Percentiles rank a stretch among this genome's conserved stretches.
Conservation (phyloP, 2,329 filamentous ascomycete species). For the Aspergillus sp. region DNA sequence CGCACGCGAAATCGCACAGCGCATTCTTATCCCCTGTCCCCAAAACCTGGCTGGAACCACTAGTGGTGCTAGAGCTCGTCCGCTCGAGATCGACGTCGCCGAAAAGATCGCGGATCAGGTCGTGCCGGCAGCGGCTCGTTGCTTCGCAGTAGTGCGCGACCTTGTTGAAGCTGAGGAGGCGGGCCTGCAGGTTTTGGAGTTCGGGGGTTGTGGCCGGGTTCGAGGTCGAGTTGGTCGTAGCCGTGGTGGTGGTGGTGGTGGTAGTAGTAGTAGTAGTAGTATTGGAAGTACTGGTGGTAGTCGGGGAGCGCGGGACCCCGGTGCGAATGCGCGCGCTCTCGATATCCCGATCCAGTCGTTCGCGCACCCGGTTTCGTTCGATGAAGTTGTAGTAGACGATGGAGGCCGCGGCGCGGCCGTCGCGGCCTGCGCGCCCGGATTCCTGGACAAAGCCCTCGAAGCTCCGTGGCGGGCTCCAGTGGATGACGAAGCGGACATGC, state of each 20-base stretch:
- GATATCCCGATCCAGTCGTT: constrained; percentile 40
- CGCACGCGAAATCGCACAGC: not conserved
- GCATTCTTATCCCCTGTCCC: too few relatives aligned
- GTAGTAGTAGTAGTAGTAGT: too few relatives aligned
- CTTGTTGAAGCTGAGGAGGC: not conserved
- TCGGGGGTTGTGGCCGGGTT: too few relatives aligned
- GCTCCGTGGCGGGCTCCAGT: constrained; percentile 88
- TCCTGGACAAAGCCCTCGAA: constrained; percentile 97
- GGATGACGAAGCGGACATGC: constrained; percentile 85
- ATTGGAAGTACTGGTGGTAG: too few relatives aligned
- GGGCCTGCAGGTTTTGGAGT: not conserved
- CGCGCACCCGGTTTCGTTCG: constrained; percentile 65
- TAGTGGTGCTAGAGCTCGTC: not conserved
- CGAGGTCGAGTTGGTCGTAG: too few relatives aligned
- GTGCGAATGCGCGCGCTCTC: constrained; percentile 26
- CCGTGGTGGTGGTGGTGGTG: too few relatives aligned
- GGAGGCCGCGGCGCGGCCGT: constrained; percentile 77
- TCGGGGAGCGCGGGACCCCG: too few relatives aligned
- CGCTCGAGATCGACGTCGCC: not conserved
- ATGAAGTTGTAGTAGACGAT: constrained; percentile 86
- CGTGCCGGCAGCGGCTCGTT: not conserved
- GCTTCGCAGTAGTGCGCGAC: not conserved
- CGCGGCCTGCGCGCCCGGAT: constrained; percentile 80
- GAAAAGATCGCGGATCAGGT: not conserved
- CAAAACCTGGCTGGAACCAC: too few relatives aligned